Evolutionary conservation across 2,329 filamentous ascomycete genomes (phyloP), one percentile per base, ranked within the genome.

Genomic region (Fusarium redolens): DNA sequence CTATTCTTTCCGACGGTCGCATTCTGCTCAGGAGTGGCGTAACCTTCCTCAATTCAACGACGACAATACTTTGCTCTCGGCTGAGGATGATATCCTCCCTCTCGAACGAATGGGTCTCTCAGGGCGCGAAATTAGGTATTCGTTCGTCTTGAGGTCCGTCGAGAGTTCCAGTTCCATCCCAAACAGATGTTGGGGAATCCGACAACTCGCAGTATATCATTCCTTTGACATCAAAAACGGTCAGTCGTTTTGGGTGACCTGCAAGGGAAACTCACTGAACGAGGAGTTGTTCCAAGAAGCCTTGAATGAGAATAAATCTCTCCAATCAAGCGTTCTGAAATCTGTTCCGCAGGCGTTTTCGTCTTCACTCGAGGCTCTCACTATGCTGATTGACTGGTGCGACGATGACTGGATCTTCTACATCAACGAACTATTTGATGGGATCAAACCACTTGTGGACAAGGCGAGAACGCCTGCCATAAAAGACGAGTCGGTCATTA

Each of bases 151-250:
- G 4, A 28, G 73, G 7, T 74, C 72, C 4, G 68, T 74, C 1
- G 72, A 74, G 13, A 45, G 22, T 4, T 74, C 68, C 1, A 30
- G 3, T 0, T 72, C 72, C 8, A 3, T 66, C 1, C n/a, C 22
- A 3, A 37, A 31, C 11, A 25, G 2, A 30, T 33, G 31, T 4
- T 74, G 60, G 64, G 47, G 31, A 2, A 50, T 74, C 13, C 61
- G 72, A 0, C 72, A 74, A 4, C 71, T 74, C 2, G 71, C 71
- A 9, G 61, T 72, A 3, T 72, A 74, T 17, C 72, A 72, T 50
- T 74, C 64, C 0, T 74, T 74, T 18, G 72, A 74, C 4, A 48
- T 72, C 1, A 9, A 56, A 0, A 74, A 25, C 4, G 72, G 72
- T 0, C 57, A 56, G 7, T 35, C 55, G 3, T 12, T 61, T 0